Percentiles rank a stretch among this genome's conserved stretches.
Evolutionary conservation across 306 rosid genomes (phyloP).

Genomic region (Parietaria judaica): DNA sequence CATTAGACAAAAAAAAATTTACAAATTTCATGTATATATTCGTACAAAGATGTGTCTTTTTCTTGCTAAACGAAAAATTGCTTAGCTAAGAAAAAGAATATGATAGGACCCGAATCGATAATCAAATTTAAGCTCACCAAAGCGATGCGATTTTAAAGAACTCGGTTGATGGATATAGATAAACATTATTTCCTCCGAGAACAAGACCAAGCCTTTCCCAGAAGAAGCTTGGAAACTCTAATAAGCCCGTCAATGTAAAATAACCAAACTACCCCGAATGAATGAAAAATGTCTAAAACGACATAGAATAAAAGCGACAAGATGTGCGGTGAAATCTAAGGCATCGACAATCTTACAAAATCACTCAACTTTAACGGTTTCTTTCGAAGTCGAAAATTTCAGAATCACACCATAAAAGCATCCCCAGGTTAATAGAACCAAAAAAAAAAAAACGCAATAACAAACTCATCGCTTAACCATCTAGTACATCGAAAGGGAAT

Average conservation of each 20-base stretch:
- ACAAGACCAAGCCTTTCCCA: too few species aligned
- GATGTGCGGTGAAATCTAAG: slow-evolving; percentile 8
- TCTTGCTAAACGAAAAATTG: background rate
- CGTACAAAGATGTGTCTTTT: too few species aligned
- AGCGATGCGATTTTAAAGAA: too few species aligned
- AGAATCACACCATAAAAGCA: slow-evolving; percentile 19
- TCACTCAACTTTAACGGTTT: slow-evolving; percentile 8
- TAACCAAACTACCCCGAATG: too few species aligned
- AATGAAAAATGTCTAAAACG: too few species aligned
- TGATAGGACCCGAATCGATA: too few species aligned
- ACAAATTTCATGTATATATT: background rate
- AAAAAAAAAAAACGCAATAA: slow-evolving; percentile 2
- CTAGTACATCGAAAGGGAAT: background rate
- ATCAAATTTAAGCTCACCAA: too few species aligned
- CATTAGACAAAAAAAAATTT: background rate
- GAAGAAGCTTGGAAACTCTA: too few species aligned
- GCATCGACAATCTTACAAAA: slow-evolving; percentile 14
- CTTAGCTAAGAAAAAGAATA: background rate
- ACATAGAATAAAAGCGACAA: too few species aligned
- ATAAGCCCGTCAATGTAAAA: too few species aligned
- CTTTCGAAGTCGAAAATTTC: slow-evolving; percentile 1
- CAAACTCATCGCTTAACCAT: slow-evolving; percentile 10
- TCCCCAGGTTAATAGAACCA: slow-evolving; percentile 16
- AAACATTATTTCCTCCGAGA: too few species aligned
- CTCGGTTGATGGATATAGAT: too few species aligned